Conservation (phyloP, 371 early-diverging fungal genomes). For the Mortierella sp. region DNA sequence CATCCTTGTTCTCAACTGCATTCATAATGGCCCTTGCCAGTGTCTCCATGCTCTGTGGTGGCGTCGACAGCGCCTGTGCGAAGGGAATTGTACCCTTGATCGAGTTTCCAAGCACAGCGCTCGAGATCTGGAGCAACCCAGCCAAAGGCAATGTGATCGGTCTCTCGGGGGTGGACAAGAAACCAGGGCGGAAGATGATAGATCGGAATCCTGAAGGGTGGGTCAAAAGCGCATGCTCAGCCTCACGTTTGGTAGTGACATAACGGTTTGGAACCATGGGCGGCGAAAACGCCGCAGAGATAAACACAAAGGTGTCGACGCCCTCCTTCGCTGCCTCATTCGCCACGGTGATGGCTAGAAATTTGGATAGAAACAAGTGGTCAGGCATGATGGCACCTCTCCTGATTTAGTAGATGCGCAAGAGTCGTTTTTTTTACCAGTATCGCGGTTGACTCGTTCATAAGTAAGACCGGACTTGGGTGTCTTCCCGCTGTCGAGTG, state of each 20-base stretch:
- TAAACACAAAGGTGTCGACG: constrained; percentile 72
- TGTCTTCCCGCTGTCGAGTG: constrained; percentile 30
- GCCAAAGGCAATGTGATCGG: constrained; percentile 73
- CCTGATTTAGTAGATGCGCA: neutral
- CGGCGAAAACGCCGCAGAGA: constrained; percentile 75
- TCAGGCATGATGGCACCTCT: neutral
- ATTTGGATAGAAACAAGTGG: neutral
- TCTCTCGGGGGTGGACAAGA: constrained; percentile 71
- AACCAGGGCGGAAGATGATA: constrained; percentile 77
- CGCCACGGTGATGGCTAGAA: constrained; percentile 64
- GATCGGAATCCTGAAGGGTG: constrained; percentile 62
- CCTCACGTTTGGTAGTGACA: constrained; percentile 82
- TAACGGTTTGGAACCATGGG: constrained; percentile 80
- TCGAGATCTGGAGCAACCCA: constrained; percentile 61
- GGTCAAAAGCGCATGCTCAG: constrained; percentile 67
- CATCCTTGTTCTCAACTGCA: constrained; percentile 56
- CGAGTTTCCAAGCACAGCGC: constrained; percentile 60
- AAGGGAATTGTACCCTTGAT: constrained; percentile 65
- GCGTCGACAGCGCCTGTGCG: constrained; percentile 68
- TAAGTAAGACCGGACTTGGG: constrained; percentile 57
- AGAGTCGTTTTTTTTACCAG: constrained; percentile 58
- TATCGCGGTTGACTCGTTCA: constrained; percentile 79
- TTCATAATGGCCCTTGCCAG: constrained; percentile 72
- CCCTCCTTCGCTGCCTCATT: constrained; percentile 62
- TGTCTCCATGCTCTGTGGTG: constrained; percentile 68